These are phyloP conservation scores for Phytopythium helicoides DNA, from an alignment of 352 stramenopile genomes.

Conservation along the genomic window DNA sequence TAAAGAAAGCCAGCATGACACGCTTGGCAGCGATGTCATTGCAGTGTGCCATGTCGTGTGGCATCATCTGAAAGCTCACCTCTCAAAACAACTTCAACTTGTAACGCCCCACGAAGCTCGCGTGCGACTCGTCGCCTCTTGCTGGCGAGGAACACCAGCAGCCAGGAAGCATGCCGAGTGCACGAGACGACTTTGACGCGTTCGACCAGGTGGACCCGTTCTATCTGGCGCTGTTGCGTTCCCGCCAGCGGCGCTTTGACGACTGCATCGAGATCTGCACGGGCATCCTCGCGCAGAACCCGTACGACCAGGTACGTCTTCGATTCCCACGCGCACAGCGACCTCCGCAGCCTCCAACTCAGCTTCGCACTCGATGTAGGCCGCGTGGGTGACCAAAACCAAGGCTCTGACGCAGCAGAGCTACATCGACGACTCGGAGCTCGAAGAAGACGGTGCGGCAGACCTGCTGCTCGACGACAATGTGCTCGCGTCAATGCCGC, in stretches of 20 bases:
- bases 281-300: conserved; percentile 80
- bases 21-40: too few species aligned
- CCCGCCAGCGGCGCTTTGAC: conserved; percentile 70
- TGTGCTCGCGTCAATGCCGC: conserved; percentile 84
- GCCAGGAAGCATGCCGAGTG: conserved; percentile 9
- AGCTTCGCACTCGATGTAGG: conserved; percentile 22
- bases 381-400: conserved; percentile 90
- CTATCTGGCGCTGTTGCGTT: conserved; percentile 81
- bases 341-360: not conserved
- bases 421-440: conserved; percentile 92
- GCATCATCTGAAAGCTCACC: too few species aligned
- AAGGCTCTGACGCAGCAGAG: conserved; percentile 86
- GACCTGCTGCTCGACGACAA: conserved; percentile 94
- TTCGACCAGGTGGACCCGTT: conserved; percentile 86
- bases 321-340: too few species aligned
- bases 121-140: conserved; percentile 13
- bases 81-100: too few species aligned
- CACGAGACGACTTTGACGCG: conserved; percentile 23
- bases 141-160: not conserved
- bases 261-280: conserved; percentile 85
- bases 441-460: conserved; percentile 88
- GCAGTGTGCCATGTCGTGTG: too few species aligned
- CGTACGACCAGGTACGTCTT: conserved; percentile 80
- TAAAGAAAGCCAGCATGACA: too few species aligned
- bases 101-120: not conserved